phyloP scores from a whole-genome alignment of 176 grass and related monocot genomes.

The Musa beccarii region DNA sequence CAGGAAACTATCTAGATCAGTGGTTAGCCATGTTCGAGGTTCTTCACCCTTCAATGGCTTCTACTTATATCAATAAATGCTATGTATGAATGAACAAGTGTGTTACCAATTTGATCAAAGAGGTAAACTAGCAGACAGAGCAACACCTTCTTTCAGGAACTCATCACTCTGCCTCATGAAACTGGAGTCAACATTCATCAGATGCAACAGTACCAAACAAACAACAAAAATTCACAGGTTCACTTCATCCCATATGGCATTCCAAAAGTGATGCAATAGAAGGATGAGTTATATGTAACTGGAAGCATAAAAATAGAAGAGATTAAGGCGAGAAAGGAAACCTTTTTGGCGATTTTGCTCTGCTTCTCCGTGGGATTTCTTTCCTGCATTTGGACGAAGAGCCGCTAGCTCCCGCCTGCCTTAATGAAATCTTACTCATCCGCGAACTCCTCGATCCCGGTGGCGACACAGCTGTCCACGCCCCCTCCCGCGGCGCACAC shows the following conservation, averaged over 20 bases:
- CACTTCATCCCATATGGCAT: no score
- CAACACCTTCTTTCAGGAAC: neutral
- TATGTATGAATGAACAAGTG: no score
- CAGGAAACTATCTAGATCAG: no score
- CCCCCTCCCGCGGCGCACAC: slow-evolving; percentile 4
- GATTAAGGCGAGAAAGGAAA: neutral
- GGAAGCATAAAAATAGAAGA: neutral
- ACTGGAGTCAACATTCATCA: neutral
- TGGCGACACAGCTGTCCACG: slow-evolving; percentile 6
- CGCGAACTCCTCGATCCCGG: slow-evolving; percentile 52
- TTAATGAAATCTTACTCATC: slow-evolving; percentile 90
- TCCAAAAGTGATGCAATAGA: neutral
- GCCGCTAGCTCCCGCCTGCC: slow-evolving; percentile 75
- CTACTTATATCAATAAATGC: no score
- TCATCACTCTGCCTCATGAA: no score
- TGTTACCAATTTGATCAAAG: neutral
- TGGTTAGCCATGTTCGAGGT: no score
- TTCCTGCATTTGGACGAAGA: slow-evolving; percentile 87
- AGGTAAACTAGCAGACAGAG: neutral
- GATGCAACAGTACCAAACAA: neutral
- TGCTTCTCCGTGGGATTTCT: slow-evolving; percentile 79
- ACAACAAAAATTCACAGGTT: no score
- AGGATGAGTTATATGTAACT: neutral
- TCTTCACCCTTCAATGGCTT: no score
- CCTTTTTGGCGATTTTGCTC: slow-evolving; percentile 74